Evolutionary conservation across 1,284 basidiomycete genomes (phyloP).

Genomic region (Rhodotorula sp.): DNA sequence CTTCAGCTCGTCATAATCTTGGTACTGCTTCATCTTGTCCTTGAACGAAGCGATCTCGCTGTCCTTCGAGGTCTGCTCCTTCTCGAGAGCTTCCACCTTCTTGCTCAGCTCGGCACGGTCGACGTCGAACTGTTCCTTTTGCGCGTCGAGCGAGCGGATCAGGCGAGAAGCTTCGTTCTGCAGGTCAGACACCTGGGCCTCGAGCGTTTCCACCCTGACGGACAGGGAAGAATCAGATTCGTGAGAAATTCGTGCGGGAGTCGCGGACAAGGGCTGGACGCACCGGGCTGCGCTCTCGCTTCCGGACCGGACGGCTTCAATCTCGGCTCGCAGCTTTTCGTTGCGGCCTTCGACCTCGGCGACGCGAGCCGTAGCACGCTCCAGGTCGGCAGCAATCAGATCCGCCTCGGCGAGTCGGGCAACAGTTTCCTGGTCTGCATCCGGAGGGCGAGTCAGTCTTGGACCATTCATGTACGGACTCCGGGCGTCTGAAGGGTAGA

Average conservation of each 20-base stretch:
- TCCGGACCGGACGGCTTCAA: conserved; percentile 79
- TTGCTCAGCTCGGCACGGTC: conserved; percentile 48
- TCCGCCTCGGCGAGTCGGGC: conserved; percentile 86
- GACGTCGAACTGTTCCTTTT: conserved; percentile 59
- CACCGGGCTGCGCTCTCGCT: conserved; percentile 72
- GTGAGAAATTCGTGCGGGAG: not conserved
- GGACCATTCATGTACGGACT: not conserved
- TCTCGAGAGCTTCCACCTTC: conserved; percentile 51
- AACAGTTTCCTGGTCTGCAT: conserved; percentile 80
- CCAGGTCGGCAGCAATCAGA: conserved; percentile 86
- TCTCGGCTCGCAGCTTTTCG: conserved; percentile 86
- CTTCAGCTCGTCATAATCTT: conserved; percentile 92
- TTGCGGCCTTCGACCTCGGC: conserved; percentile 89
- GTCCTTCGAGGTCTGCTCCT: conserved; percentile 63
- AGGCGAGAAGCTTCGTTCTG: conserved; percentile 71
- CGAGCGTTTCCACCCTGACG: conserved; percentile 65
- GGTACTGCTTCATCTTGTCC: conserved; percentile 66
- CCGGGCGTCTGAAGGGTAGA: not conserved
- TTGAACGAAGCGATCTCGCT: conserved; percentile 60
- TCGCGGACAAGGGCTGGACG: not conserved
- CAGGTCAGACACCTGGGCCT: conserved; percentile 67
- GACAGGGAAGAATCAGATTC: accelerated
- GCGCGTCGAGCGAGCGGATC: conserved; percentile 65
- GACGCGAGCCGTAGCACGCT: conserved; percentile 86
- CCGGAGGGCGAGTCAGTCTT: not conserved